Evolutionary conservation across 1,139 yeast genomes (phyloP), one percentile per base, ranked within the genome.

Genomic region (Scheffersomyces parashehatae): DNA sequence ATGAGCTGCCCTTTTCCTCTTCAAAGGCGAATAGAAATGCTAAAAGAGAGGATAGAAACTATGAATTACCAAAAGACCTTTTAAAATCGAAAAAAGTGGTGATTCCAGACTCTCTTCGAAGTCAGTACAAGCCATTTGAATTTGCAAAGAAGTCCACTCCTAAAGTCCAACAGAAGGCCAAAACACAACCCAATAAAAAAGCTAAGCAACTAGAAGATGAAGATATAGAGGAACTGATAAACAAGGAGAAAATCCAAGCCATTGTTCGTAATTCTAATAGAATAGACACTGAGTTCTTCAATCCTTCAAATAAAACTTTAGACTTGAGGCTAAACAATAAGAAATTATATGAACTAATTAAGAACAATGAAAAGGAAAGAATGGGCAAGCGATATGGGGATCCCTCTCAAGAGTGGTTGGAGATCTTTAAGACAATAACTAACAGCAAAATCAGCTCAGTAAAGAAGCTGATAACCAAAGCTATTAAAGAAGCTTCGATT

Each of bases 401-500:
- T 6, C 63, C 70, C 0, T 53, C 67, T 5, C 37, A 43, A 1
- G 40, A 42, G 9, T 68, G 73, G 73, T 29, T 26, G 8, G 15
- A 39, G 10, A n/a, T 24, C 40, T 38, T 20, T 33, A 41, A 28
- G 39, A 29, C 26, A 41, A 9, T 36, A 43, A 14, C 47, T 7
- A 37, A 40, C n/a, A 31, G 37, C 6, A 28, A 28, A 12, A 37
- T 43, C 6, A 20, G 26, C 26, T 20, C 26, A 20, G 26, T 20
- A 8, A 36, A 34, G 10, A 40, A 39, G 20, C 38, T 20, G n/a
- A 45, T 51, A 4, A 42, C 49, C 13, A 40, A 49, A 12, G 39
- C 47, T 31, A 59, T 70, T 6, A 33, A 42, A 4, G 52, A 54
- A 5, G 70, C 70, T 3, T 55, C 51, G 1, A 60, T 72, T 6